Evolutionary conservation across 345 rosid species (phyloP).

Genomic region (Turnera subulata): DNA sequence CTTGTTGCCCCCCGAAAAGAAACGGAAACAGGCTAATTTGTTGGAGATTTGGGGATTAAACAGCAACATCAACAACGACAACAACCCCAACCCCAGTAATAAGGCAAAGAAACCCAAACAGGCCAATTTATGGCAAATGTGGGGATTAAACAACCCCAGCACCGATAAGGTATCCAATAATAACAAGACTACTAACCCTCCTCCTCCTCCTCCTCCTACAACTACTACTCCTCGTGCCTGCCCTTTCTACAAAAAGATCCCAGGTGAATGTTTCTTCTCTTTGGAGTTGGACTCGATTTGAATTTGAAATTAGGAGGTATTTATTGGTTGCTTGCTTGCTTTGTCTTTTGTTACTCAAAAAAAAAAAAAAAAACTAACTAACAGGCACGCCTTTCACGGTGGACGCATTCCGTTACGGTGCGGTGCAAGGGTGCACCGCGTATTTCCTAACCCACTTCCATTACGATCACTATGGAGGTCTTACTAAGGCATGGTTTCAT

Average conservation of each 20-base stretch:
- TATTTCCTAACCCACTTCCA: slow-evolving; percentile 84
- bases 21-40: slow-evolving; percentile 51
- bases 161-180: no score
- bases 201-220: no score
- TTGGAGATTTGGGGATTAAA: slow-evolving; percentile 63
- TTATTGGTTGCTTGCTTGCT: neutral
- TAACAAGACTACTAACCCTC: no score
- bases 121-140: no score
- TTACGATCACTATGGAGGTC: slow-evolving; percentile 72
- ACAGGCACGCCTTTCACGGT: slow-evolving; percentile 71
- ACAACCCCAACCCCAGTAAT: no score
- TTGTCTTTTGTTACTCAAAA: no score
- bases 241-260: slow-evolving; percentile 75
- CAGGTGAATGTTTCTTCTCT: slow-evolving; percentile 34
- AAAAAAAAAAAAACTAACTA: no score
- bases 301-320: neutral
- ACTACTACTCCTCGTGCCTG: slow-evolving; percentile 55
- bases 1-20: slow-evolving; percentile 24
- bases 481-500: slow-evolving; percentile 63
- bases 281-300: neutral
- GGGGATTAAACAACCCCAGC: no score
- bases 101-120: no score
- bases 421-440: slow-evolving; percentile 56
- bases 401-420: slow-evolving; percentile 77
- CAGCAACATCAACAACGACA: no score